phyloP scores from a whole-genome alignment of 2,329 filamentous ascomycete genomes.

The Cryphonectria naterciae region DNA sequence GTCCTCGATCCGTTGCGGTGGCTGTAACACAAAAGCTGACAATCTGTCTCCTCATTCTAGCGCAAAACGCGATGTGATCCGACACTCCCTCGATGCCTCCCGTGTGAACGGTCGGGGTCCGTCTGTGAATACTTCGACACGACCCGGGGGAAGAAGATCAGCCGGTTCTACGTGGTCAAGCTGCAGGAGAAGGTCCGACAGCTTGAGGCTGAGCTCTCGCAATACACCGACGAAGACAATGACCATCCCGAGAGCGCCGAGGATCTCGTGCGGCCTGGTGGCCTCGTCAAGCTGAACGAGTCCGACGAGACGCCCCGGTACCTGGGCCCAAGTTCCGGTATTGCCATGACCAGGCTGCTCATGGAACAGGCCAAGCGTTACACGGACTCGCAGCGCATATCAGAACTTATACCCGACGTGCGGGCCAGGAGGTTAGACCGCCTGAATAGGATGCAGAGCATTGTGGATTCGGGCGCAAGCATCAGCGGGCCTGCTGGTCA shows the following conservation, averaged over 20 bases:
- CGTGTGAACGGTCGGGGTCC: slow-evolving; percentile 89
- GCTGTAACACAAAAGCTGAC: slow-evolving; percentile 15
- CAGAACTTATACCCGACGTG: slow-evolving; percentile 82
- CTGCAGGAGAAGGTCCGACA: slow-evolving; percentile 84
- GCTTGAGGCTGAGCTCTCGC: slow-evolving; percentile 79
- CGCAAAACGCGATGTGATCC: slow-evolving; percentile 97
- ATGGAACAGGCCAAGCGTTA: slow-evolving; percentile 97
- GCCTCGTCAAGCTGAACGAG: slow-evolving; percentile 81
- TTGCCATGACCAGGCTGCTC: slow-evolving; percentile 89
- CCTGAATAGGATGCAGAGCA: slow-evolving; percentile 67
- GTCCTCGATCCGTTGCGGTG: neutral
- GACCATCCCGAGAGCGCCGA: slow-evolving; percentile 73
- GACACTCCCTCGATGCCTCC: slow-evolving; percentile 84
- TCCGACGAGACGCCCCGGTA: slow-evolving; percentile 86
- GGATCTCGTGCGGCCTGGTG: slow-evolving; percentile 84
- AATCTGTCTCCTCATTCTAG: slow-evolving; percentile 49
- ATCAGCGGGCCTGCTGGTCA: slow-evolving; percentile 51
- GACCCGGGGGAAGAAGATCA: slow-evolving; percentile 81
- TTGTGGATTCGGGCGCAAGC: slow-evolving; percentile 56
- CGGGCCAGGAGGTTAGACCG: slow-evolving; percentile 59
- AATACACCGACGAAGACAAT: slow-evolving; percentile 77
- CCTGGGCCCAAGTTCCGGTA: slow-evolving; percentile 90
- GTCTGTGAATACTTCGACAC: slow-evolving; percentile 96
- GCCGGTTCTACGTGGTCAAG: slow-evolving; percentile 88
- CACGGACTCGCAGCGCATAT: slow-evolving; percentile 87